Percentiles rank a stretch among this genome's conserved stretches.
These are phyloP conservation scores for Dillenia turbinata DNA, from an alignment of 164 flowering plant species.

Conservation along the genomic window DNA sequence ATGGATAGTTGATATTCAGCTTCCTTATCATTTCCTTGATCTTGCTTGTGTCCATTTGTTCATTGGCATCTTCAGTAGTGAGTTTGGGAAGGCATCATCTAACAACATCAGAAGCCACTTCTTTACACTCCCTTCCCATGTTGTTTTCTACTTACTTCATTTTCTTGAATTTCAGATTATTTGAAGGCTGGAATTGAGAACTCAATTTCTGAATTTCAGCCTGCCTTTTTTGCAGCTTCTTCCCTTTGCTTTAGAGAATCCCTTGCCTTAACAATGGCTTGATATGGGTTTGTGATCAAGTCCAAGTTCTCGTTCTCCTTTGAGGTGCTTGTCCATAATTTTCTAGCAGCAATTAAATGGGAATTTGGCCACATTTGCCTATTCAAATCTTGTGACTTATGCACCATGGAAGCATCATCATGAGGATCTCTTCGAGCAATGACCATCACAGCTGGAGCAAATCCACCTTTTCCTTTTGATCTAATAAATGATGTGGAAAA, in stretches of 20 bases:
- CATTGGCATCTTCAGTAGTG: constrained; percentile 15
- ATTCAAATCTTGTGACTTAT: constrained; percentile 58
- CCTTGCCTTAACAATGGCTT: constrained; percentile 70
- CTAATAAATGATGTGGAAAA: constrained; percentile 76
- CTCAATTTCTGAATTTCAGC: constrained; percentile 46
- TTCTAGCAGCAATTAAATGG: constrained; percentile 47
- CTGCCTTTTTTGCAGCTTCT: constrained; percentile 47
- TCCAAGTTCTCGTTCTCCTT: constrained; percentile 72
- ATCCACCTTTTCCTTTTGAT: constrained; percentile 51
- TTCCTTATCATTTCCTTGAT: constrained; percentile 37
- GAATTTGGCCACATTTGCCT: constrained; percentile 47
- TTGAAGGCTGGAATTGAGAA: constrained; percentile 18
- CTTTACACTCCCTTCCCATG: constrained; percentile 90
- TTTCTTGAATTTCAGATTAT: constrained; percentile 50
- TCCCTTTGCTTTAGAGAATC: constrained; percentile 77
- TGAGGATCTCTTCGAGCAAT: constrained; percentile 41
- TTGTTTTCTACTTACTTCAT: constrained; percentile 68
- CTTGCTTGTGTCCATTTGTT: constrained; percentile 16
- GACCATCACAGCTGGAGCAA: constrained; percentile 93
- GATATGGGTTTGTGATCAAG: constrained; percentile 51
- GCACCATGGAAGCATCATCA: constrained; percentile 34
- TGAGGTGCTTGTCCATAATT: constrained; percentile 26
- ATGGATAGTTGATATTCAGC: constrained; percentile 40
- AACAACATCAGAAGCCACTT: constrained; percentile 87
- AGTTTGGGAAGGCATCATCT: constrained; percentile 29